Conservation (phyloP, 257 asterid genomes). For the Petunia axillaris region DNA sequence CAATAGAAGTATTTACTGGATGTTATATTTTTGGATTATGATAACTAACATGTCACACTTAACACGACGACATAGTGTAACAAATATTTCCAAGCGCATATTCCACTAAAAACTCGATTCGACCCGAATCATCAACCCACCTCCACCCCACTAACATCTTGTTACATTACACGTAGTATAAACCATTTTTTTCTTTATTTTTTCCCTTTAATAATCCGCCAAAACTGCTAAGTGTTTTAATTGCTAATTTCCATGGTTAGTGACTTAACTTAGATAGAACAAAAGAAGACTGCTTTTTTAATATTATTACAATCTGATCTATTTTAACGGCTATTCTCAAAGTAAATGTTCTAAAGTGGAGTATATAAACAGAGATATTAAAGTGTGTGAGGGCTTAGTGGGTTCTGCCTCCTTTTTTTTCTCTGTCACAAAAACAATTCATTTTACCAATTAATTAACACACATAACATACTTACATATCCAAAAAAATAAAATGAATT, state of each 20-base stretch:
- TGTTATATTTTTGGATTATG: too few species aligned
- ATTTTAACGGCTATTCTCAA: constrained; percentile 42
- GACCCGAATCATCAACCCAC: background rate
- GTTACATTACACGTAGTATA: background rate
- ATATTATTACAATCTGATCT: constrained; percentile 14
- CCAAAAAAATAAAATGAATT: constrained; percentile 43
- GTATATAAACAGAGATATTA: background rate
- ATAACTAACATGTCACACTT: background rate
- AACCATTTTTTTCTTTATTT: background rate
- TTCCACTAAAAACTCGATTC: background rate
- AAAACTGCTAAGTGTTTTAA: constrained; percentile 6
- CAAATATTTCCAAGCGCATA: background rate
- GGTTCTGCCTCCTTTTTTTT: background rate
- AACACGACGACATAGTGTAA: background rate
- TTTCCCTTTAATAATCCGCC: background rate
- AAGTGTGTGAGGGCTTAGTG: background rate
- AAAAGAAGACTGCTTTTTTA: background rate
- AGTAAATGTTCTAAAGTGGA: background rate
- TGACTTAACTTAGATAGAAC: background rate
- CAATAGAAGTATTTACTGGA: too few species aligned
- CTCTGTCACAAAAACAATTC: background rate
- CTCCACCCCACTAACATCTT: background rate
- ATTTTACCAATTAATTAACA: background rate
- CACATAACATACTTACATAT: constrained; percentile 13
- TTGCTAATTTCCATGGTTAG: constrained; percentile 14